Evolutionary conservation across 352 stramenopile genomes (phyloP), one percentile per base, ranked within the genome.

Genomic region (Phytophthora brassicae): DNA sequence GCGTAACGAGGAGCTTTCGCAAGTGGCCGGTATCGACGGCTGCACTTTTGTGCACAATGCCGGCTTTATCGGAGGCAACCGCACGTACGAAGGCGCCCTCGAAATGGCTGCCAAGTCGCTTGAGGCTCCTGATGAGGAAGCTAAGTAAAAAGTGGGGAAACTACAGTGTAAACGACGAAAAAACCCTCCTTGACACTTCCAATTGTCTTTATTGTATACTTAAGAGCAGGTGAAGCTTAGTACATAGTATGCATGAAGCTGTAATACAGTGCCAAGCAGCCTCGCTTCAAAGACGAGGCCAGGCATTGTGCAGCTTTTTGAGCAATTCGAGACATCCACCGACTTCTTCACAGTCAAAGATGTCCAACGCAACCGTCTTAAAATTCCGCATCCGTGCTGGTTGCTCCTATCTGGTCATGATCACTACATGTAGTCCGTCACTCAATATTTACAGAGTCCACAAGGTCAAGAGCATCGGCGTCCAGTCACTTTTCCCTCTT

Each of bases 61-160:
- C n/a, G 97, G 97, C 33, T 99, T 99, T 77, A 99, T 99, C 57
- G 97, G 97, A 12, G 97, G 97, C 57, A 98, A 99, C 81, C 88
- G 90, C 48, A 99, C 82, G 33, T 97, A 90, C 59, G 93, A 98
- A 53, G 97, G 97, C 22, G 97, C 93, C 4, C 70, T 99, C 35
- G 63, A 92, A 52, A 99, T 99, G 97, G 97, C 97, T 0, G 69
- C 75, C 38, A 70, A 86, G 60, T 90, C 82, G 17, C 66, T 94
- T 11, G 64, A 81, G 29, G 54, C 54, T 4, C 54, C 50, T 8
- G 53, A 66, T 5, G 63, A 76, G 45, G 54, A 64, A 45, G 45
- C 36, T 54, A 66, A 66, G 50, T 70, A 58, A 31, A 16, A 13
- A 19, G 33, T 48, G 19, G 24, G 4, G 19, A 19, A n/a, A 7